A percentile compares a stretch with the other conserved stretches of the same genome.
phyloP scores from a whole-genome alignment of 176 grass and related monocot species.

The Oryza glumipatula region DNA sequence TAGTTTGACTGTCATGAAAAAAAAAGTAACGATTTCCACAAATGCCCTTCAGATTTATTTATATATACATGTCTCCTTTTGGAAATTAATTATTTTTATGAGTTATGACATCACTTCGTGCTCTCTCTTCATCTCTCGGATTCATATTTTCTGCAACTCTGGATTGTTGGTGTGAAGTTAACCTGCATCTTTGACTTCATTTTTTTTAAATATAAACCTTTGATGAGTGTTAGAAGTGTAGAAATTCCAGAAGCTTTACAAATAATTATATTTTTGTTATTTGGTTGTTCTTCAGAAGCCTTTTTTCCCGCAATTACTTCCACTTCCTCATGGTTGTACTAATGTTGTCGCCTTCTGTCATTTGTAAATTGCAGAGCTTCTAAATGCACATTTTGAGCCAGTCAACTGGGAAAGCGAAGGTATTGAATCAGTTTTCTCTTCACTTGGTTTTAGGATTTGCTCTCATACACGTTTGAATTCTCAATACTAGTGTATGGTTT shows the following conservation, averaged over 20 bases:
- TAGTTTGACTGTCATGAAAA: neutral
- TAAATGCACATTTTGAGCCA: constrained; percentile 69
- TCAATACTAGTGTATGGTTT: constrained; percentile 28
- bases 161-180: neutral
- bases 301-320: constrained; percentile 15
- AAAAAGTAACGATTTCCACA: constrained; percentile 26
- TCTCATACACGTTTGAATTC: constrained; percentile 38
- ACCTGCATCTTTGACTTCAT: neutral
- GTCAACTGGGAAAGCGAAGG: constrained; percentile 82
- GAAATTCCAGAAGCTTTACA: constrained; percentile 3
- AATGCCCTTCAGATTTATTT: constrained; percentile 34
- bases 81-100: neutral
- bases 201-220: constrained; percentile 12
- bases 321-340: constrained; percentile 35
- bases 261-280: constrained; percentile 28
- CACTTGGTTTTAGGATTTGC: constrained; percentile 23
- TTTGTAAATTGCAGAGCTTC: constrained; percentile 71
- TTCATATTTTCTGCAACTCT: neutral
- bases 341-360: constrained; percentile 33
- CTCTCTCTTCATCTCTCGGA: constrained; percentile 14
- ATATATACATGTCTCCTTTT: neutral
- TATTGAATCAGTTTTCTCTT: constrained; percentile 51
- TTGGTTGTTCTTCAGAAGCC: constrained; percentile 30
- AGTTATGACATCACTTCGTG: constrained; percentile 23
- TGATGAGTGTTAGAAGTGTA: constrained; percentile 32